These are phyloP conservation scores for Penicillium expansum DNA, from an alignment of 2,329 filamentous ascomycete species.

Conservation along the genomic window DNA sequence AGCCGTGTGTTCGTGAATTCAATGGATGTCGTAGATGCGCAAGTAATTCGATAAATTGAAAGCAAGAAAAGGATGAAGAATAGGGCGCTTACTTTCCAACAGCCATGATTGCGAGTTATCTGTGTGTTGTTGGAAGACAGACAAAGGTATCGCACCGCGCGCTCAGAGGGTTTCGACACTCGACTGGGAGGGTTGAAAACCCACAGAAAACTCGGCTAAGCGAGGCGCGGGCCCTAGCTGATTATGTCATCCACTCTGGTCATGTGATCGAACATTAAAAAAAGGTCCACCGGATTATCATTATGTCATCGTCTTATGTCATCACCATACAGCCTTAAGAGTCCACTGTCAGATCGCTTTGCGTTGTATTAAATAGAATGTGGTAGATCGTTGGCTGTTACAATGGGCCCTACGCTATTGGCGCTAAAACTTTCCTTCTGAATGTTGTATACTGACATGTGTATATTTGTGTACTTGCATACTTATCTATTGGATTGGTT, in stretches of 20 bases:
- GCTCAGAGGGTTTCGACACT: conserved; percentile 40
- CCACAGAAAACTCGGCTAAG: conserved; percentile 49
- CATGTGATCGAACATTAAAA: conserved; percentile 22
- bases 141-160: conserved; percentile 42
- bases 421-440: background rate
- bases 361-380: background rate
- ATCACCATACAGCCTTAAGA: background rate
- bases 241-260: conserved; percentile 29
- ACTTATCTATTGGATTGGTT: background rate
- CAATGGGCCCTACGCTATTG: background rate
- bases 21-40: conserved; percentile 1
- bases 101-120: conserved; percentile 70
- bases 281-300: background rate
- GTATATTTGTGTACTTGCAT: background rate
- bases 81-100: conserved; percentile 65
- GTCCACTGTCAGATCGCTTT: background rate
- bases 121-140: conserved; percentile 41
- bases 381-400: background rate
- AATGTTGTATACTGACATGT: background rate
- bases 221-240: conserved; percentile 40
- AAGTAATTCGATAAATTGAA: conserved; percentile 8
- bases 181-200: conserved; percentile 39
- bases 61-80: conserved; percentile 7
- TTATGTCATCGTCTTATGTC: conserved; percentile 4
- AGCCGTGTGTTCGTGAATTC: conserved; percentile 14